Evolutionary conservation across 257 asterid species (phyloP), one percentile per base, ranked within the genome.

Genomic region (Apocynum venetum): DNA sequence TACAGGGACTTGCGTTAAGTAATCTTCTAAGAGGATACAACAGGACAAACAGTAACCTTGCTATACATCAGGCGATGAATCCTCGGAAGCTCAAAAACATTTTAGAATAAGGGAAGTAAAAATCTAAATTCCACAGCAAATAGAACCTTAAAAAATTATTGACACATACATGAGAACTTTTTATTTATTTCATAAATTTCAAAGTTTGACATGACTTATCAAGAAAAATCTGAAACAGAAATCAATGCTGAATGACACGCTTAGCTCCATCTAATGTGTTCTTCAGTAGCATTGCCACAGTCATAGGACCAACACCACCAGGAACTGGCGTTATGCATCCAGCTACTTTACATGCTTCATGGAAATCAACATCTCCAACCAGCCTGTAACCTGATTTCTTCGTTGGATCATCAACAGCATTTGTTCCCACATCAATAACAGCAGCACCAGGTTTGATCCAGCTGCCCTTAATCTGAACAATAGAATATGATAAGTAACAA

Each of bases 401-500:
- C 41, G 85, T 88, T 7, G 92, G 86, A 78, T 93, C 99, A 72
- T 93, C 97, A 36, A 95, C 89, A 1, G 96, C 92, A 79, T 95
- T 95, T 9, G 94, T 95, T 66, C 99, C 98, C 75, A 95, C 98
- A 15, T 95, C 99, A 38, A 95, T 89, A n/a, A 95, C 96, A 8
- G 99, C 96, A 74, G 99, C 99, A 76, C 98, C 99, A 1, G 99
- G 97, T 77, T 95, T 95, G 59, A 95, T 91, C 99, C 99, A 95
- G 84, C 93, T 93, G 60, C 98, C 99, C 82, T 95, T 91, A 65
- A 95, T 89, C 99, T 95, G 87, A 73, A 65, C 60, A 71, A 72
- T 72, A 65, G 66, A 49, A n/a, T 49, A 44, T 35, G 10, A n/a
- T 20, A 65, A n/a, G 55, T 19, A 10, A 49, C 61, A 40, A 67